Evolutionary conservation across 2,329 filamentous ascomycete genomes (phyloP).

Genomic region (Byssochlamys sp.): DNA sequence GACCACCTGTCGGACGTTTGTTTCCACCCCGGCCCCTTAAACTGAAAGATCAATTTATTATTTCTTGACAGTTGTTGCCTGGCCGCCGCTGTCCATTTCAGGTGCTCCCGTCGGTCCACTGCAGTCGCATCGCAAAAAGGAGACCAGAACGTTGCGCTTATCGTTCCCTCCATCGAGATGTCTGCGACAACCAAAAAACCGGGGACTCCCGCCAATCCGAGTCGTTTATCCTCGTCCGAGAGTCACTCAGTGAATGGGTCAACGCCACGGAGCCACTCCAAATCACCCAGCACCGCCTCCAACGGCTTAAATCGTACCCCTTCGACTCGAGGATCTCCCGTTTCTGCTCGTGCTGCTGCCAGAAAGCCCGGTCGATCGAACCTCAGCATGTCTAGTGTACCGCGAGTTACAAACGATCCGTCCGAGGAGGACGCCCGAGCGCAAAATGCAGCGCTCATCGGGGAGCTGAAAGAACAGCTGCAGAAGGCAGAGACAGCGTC

Average conservation of each 20-base stretch:
- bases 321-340: constrained; percentile 51
- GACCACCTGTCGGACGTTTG: background rate
- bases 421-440: constrained; percentile 64
- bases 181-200: constrained; percentile 38
- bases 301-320: constrained; percentile 50
- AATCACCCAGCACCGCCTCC: constrained; percentile 43
- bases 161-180: constrained; percentile 19
- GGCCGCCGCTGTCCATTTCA: background rate
- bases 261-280: constrained; percentile 28
- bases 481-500: constrained; percentile 68
- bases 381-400: constrained; percentile 34
- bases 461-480: constrained; percentile 74
- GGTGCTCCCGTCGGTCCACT: background rate
- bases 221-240: constrained; percentile 21
- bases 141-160: background rate
- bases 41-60: background rate
- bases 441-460: constrained; percentile 66
- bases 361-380: constrained; percentile 45
- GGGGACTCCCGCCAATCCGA: constrained; percentile 23
- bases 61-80: background rate
- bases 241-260: constrained; percentile 25
- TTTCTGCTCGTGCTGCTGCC: constrained; percentile 64
- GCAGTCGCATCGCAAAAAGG: background rate
- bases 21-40: background rate
- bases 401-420: constrained; percentile 41